Percentiles rank a stretch among this genome's conserved stretches.
Evolutionary conservation across 192 early-diverging fungal species (phyloP).

Genomic region (Pecoramyces ruminantium): DNA sequence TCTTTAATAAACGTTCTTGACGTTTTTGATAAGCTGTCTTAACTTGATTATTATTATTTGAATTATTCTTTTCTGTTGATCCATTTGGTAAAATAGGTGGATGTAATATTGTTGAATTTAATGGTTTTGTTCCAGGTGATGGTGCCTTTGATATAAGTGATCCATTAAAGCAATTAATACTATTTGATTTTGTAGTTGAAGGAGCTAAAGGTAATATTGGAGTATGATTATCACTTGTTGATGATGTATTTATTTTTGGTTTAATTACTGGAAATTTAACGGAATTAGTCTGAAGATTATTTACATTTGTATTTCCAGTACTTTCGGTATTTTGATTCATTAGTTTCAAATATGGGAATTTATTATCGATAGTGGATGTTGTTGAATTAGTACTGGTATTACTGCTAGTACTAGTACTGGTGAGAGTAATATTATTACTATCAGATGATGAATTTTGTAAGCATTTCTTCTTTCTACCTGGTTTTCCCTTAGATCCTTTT

Average conservation of each 20-base stretch:
- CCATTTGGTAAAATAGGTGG: neutral
- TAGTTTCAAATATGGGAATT: neutral
- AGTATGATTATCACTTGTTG: neutral
- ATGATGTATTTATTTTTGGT: neutral
- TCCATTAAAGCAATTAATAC: neutral
- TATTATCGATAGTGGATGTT: neutral
- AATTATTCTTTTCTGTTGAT: neutral
- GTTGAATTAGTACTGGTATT: neutral
- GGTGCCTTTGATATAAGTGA: neutral
- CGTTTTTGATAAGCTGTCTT: slow-evolving; percentile 35
- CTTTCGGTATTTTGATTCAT: neutral
- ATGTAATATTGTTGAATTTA: neutral
- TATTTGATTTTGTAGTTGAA: neutral
- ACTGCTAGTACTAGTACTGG: neutral
- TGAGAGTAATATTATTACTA: neutral
- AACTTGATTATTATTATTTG: neutral
- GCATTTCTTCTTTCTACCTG: neutral
- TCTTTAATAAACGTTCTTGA: slow-evolving; percentile 79
- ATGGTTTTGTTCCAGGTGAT: neutral
- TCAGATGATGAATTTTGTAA: neutral
- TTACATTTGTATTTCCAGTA: neutral
- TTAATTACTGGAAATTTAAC: neutral
- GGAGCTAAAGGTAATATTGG: neutral
- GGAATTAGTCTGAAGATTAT: neutral
- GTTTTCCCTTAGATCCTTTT: neutral